These are phyloP conservation scores for Cajanus cajan DNA, from an alignment of 306 rosid genomes.

Conservation along the genomic window DNA sequence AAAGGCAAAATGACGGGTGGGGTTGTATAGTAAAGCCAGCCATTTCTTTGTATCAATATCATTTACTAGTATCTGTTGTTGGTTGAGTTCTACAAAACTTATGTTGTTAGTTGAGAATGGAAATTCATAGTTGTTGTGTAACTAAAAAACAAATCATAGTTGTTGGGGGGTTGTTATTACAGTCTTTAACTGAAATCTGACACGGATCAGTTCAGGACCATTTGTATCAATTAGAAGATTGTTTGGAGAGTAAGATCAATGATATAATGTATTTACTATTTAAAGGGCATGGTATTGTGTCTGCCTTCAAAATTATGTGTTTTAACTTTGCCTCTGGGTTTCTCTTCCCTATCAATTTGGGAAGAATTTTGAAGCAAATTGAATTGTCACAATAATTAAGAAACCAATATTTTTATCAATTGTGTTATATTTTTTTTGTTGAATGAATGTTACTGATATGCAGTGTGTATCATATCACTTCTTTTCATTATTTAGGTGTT, in stretches of 20 bases:
- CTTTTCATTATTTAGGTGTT: no score
- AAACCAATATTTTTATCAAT: no score
- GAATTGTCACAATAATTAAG: no score
- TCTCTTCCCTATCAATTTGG: neutral
- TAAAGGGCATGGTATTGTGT: neutral
- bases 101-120: slow-evolving; percentile 7
- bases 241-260: slow-evolving; percentile 4
- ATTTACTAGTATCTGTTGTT: slow-evolving; percentile 9
- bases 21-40: neutral
- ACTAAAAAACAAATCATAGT: neutral
- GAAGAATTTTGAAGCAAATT: no score
- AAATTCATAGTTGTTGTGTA: neutral
- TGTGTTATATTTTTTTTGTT: no score
- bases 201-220: slow-evolving; percentile 23
- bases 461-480: no score
- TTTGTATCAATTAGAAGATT: slow-evolving; percentile 12
- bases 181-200: slow-evolving; percentile 4
- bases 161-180: neutral
- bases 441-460: no score
- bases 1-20: slow-evolving; percentile 22
- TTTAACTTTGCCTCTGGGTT: neutral
- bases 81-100: neutral
- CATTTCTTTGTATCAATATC: neutral
- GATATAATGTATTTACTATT: neutral
- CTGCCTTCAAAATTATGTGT: neutral